These are phyloP conservation scores for Gamarada debralockiae DNA, from an alignment of 495 filamentous ascomycete species.

Conservation along the genomic window DNA sequence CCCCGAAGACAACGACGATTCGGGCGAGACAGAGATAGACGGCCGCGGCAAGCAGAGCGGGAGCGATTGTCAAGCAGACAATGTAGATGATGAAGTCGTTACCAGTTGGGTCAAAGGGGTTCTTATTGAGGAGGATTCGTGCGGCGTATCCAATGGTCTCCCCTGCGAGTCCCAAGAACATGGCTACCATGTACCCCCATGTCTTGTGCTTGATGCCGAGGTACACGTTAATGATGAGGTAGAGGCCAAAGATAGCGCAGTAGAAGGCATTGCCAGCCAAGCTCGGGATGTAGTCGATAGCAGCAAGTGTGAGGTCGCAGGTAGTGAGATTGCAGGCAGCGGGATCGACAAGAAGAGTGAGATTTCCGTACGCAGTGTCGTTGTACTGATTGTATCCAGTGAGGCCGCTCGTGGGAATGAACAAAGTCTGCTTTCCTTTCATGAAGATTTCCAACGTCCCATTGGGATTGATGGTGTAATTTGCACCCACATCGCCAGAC, in stretches of 20 bases:
- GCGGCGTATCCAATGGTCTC: slow-evolving; percentile 35
- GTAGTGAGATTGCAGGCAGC: background rate
- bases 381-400: slow-evolving; percentile 6
- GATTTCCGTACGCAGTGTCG: slow-evolving; percentile 9
- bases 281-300: slow-evolving; percentile 14
- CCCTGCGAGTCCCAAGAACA: slow-evolving; percentile 30
- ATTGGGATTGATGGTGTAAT: slow-evolving; percentile 3
- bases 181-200: slow-evolving; percentile 31
- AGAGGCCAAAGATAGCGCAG: slow-evolving; percentile 17
- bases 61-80: slow-evolving; percentile 51
- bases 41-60: slow-evolving; percentile 57
- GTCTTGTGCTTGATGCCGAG: background rate
- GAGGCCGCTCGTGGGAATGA: slow-evolving; percentile 8
- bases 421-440: background rate
- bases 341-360: background rate
- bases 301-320: background rate
- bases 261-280: slow-evolving; percentile 22
- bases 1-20: slow-evolving; percentile 53
- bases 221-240: slow-evolving; percentile 11
- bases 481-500: too few relatives aligned
- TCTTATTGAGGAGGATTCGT: slow-evolving; percentile 31
- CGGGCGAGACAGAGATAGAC: slow-evolving; percentile 60
- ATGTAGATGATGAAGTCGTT: slow-evolving; percentile 29
- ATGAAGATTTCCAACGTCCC: background rate
- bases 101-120: slow-evolving; percentile 28